Evolutionary conservation across 306 rosid species (phyloP), one percentile per base, ranked within the genome.

Genomic region (Abrus pulchellus): DNA sequence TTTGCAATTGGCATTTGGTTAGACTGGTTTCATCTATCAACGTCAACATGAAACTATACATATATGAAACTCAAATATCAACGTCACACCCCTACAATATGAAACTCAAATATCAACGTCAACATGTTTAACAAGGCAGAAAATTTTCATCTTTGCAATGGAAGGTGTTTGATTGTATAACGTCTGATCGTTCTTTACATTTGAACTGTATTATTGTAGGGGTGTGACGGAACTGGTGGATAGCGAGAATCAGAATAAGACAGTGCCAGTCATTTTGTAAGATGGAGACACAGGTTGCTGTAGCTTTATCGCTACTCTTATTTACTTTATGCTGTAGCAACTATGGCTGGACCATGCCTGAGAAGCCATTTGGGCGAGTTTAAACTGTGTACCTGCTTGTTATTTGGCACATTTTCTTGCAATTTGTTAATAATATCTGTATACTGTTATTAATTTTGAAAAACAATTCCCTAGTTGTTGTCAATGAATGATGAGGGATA

Each of bases 361-460:
- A 75, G 76, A 82, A 85, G 74, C 70, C 54, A 20, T 74, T 71
- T 70, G 83, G 77, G 79, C 28, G 34, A 38, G 38, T 52, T 59
- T 76, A 62, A 74, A 76, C 13, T 54, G 12, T 67, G 85, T 74
- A 30, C 55, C 68, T 68, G 61, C 50, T 76, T 68, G 49, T 86
- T 69, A 50, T 81, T 68, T 81, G 72, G 11, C 69, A 55, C 80
- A 60, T 80, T 67, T 83, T 72, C 55, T 1, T 50, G 74, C 69
- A 84, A 89, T 83, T 86, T 86, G 88, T 84, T 74, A 84, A 84
- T 89, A 87, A 77, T 70, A 75, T 82, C 52, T 85, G 71, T 62
- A 72, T 41, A 67, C 68, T 83, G 55, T 62, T 77, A 34, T 84
- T 80, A 76, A 75, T 61, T 75, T 53, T 75, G 66, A 70, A 27